Evolutionary conservation across 306 rosid genomes (phyloP), one percentile per base, ranked within the genome.

Genomic region (Cicer arietinum): DNA sequence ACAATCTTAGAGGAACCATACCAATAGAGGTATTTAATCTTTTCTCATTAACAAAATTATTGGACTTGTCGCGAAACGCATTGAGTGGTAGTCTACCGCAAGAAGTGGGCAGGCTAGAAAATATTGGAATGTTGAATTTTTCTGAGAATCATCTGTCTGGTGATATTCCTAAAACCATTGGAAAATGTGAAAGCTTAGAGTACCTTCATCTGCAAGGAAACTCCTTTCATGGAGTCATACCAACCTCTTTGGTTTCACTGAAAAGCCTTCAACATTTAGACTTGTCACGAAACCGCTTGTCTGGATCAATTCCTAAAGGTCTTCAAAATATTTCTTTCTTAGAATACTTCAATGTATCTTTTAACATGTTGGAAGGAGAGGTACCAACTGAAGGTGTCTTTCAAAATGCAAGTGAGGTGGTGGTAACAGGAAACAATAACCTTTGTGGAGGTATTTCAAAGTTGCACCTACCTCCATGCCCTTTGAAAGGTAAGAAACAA

Each of bases 311-410:
- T 74, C 89, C 89, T 10, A 14, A 69, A 25, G 75, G 14, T 9
- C 8, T 86, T 1, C 70, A 84, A 7, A 73, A 74, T 7, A 25
- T 80, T 56, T 37, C 54, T 8, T 11, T 54, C 10, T 16, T 82
- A n/a, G 1, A 16, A 0, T 60, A 73, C 35, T 41, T 89, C 62
- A 80, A 82, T 71, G 48, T 84, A 54, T 84, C 90, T 6, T 86
- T 69, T 30, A 89, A 84, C 47, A 59, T 60, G 57, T 54, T 86
- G 53, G 85, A 61, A 9, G 90, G 93, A 0, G 86, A 76, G 53
- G 85, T 88, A 0, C 85, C 82, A 56, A 78, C 56, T 0, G 10
- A 63, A 37, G 90, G 89, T 9, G 80, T 67, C 18, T 86, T 89
- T 17, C 0, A 0, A 44, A 86, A 89, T 56, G 50, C 59, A 14